Conservation (phyloP, 2,329 filamentous ascomycete species). For the Cladosporium cucumerinum region DNA sequence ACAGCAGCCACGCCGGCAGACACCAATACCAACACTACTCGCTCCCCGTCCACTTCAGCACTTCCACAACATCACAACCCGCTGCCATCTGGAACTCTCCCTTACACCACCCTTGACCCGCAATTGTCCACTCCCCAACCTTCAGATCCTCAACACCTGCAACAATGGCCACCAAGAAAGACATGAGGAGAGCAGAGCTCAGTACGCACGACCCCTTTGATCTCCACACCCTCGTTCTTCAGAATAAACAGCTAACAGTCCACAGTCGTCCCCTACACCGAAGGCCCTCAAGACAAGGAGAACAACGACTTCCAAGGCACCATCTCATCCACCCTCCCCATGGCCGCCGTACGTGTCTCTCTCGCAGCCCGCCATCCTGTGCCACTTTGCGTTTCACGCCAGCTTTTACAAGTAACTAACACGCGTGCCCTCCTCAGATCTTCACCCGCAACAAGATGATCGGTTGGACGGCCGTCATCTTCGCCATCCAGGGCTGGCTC, state of each 20-base stretch:
- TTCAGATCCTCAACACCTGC: neutral
- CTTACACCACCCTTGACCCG: neutral
- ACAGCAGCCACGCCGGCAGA: neutral
- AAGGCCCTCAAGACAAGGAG: slow-evolving; percentile 63
- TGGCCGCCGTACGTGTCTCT: slow-evolving; percentile 67
- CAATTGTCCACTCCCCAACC: neutral
- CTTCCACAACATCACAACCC: neutral
- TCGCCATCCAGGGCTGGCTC: slow-evolving; percentile 73
- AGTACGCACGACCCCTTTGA: slow-evolving; percentile 49
- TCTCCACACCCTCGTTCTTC: neutral
- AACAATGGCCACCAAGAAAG: slow-evolving; percentile 66
- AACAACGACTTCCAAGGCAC: slow-evolving; percentile 66
- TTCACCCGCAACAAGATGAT: slow-evolving; percentile 51
- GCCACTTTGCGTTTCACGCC: neutral
- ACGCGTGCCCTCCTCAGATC: slow-evolving; percentile 17
- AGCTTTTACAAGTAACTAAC: slow-evolving; percentile 1
- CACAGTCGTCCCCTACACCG: slow-evolving; percentile 83
- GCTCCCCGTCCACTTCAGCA: neutral
- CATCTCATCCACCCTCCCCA: slow-evolving; percentile 77
- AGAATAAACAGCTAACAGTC: slow-evolving; percentile 13
- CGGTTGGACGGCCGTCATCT: slow-evolving; percentile 69
- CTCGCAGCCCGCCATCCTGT: neutral
- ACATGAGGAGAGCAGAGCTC: slow-evolving; percentile 71
- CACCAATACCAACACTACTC: neutral
- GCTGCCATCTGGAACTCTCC: neutral